Conservation (phyloP, 1,284 basidiomycete genomes). For the Kwoniella shivajii region DNA sequence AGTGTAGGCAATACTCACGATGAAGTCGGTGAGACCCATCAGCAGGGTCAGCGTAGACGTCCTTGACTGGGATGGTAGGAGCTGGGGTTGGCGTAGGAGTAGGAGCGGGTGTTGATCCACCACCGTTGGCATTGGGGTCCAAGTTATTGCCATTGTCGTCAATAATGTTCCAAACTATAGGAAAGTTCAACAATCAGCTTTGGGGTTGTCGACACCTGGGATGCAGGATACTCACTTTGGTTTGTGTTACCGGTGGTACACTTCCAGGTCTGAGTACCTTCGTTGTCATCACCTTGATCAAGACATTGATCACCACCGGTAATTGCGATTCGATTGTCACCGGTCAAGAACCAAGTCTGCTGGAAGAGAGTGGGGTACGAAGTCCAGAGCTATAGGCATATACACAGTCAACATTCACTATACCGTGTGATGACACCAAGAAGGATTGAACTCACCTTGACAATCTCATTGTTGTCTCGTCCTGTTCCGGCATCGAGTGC, state of each 20-base stretch:
- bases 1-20: slow-evolving; percentile 6
- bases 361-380: slow-evolving; percentile 24
- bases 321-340: slow-evolving; percentile 41
- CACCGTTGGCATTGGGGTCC: slow-evolving; percentile 3
- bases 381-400: slow-evolving; percentile 18
- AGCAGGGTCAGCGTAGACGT: slow-evolving; percentile 15
- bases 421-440: background rate
- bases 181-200: too few species aligned
- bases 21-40: slow-evolving; percentile 16
- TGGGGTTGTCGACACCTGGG: too few species aligned
- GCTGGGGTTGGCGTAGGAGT: background rate
- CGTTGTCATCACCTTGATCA: slow-evolving; percentile 27
- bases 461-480: slow-evolving; percentile 13
- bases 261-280: slow-evolving; percentile 35
- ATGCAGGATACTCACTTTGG: slow-evolving; percentile 12
- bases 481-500: slow-evolving; percentile 30
- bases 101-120: background rate
- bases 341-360: slow-evolving; percentile 32
- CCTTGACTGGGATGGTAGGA: background rate
- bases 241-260: slow-evolving; percentile 18
- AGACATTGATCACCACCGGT: slow-evolving; percentile 35
- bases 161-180: slow-evolving; percentile 17
- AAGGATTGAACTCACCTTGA: slow-evolving; percentile 19
- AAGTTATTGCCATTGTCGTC: slow-evolving; percentile 4
- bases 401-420: background rate